These are phyloP conservation scores for Collybia mongolica DNA, from an alignment of 768 basidiomycete species.

Conservation along the genomic window DNA sequence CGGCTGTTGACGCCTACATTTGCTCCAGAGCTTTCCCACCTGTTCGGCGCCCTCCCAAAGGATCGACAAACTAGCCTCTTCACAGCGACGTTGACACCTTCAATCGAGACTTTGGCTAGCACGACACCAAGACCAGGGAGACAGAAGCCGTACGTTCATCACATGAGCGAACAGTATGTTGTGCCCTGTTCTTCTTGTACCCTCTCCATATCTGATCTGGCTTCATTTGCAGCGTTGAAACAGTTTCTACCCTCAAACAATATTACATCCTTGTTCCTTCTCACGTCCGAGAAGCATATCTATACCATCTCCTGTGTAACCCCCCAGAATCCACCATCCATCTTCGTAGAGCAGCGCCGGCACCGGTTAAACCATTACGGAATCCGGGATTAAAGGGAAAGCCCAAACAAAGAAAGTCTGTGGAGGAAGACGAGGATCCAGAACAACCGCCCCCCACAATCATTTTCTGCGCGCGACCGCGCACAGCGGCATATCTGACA, in stretches of 20 bases:
- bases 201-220: no score
- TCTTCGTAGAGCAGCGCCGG: slow-evolving; percentile 64
- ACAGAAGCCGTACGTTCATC: slow-evolving; percentile 81
- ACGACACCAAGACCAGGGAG: slow-evolving; percentile 80
- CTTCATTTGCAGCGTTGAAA: slow-evolving; percentile 68
- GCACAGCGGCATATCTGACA: slow-evolving; percentile 89
- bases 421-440: slow-evolving; percentile 49
- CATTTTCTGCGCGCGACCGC: slow-evolving; percentile 85
- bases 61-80: slow-evolving; percentile 96
- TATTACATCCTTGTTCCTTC: slow-evolving; percentile 91
- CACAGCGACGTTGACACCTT: slow-evolving; percentile 89
- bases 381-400: slow-evolving; percentile 20
- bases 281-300: slow-evolving; percentile 90
- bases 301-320: slow-evolving; percentile 86
- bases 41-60: slow-evolving; percentile 76
- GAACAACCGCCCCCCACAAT: slow-evolving; percentile 92
- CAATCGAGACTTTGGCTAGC: slow-evolving; percentile 76
- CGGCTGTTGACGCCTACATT: slow-evolving; percentile 88
- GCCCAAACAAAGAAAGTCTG: slow-evolving; percentile 33
- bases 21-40: slow-evolving; percentile 73
- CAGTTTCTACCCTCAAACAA: slow-evolving; percentile 86
- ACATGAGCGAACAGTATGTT: slow-evolving; percentile 70
- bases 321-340: slow-evolving; percentile 78
- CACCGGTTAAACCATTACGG: slow-evolving; percentile 35
- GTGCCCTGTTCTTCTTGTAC: background rate